phyloP scores from a whole-genome alignment of 306 rosid species.

The Prunus mume region DNA sequence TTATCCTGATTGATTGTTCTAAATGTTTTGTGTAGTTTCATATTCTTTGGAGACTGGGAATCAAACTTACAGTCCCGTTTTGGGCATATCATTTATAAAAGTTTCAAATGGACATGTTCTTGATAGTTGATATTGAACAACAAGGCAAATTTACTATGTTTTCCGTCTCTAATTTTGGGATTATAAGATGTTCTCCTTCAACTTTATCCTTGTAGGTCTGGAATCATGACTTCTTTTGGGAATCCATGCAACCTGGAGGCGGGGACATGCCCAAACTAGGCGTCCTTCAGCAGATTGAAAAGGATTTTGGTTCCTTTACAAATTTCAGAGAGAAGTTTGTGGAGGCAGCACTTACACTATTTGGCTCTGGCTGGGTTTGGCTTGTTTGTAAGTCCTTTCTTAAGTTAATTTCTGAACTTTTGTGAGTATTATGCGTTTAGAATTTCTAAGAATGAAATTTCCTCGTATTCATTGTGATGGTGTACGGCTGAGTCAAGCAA shows the following conservation, averaged over 20 bases:
- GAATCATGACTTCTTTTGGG: slow-evolving; percentile 99
- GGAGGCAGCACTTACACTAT: slow-evolving; percentile 62
- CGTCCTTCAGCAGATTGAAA: slow-evolving; percentile 86
- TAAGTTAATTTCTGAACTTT: neutral
- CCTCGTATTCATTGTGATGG: neutral
- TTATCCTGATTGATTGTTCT: neutral
- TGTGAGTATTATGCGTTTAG: neutral
- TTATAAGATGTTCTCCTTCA: neutral
- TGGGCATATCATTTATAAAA: neutral
- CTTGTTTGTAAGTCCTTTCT: slow-evolving; percentile 77
- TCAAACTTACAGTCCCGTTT: neutral
- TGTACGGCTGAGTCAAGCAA: neutral
- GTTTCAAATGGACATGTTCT: neutral
- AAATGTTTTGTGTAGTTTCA: slow-evolving; percentile 2
- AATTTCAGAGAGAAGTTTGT: slow-evolving; percentile 71
- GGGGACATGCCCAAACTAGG: slow-evolving; percentile 73
- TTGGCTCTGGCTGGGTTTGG: slow-evolving; percentile 99
- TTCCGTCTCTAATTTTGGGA: neutral
- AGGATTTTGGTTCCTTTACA: slow-evolving; percentile 84
- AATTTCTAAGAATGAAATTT: slow-evolving; percentile 13
- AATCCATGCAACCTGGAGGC: slow-evolving; percentile 96
- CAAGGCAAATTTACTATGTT: neutral
- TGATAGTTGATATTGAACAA: neutral
- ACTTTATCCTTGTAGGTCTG: slow-evolving; percentile 59
- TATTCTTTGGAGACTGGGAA: neutral